Base-by-base conservation (phyloP, 176 grass and related monocot genomes). In the Lolium multiflorum region DNA sequence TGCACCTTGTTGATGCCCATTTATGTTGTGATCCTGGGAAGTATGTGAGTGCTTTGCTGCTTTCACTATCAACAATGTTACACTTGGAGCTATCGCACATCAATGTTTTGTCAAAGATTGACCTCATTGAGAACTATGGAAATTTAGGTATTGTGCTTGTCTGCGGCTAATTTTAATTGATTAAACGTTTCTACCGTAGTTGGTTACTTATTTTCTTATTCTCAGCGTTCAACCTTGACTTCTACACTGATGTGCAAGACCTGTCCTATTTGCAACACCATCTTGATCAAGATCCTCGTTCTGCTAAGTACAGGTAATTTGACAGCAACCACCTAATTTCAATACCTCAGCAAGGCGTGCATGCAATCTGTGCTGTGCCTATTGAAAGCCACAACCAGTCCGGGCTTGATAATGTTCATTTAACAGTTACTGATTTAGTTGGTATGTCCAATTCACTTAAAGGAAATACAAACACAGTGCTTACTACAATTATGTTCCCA, bases 11-110 rank as follows among this genome's bases (percentile, higher is more conserved):
- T 15, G 97, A 98, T 92, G 86, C 97, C 8, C 94, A 98, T 92
- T 88, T 98, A 57, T 98, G 94, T 82, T 96, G 92, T 88, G 97
- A 98, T 88, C 97, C 94, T 88, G 97, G 97, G 64, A 98, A 98
- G 81, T 98, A 98, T 92, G 89, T 98, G 17, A 96, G 93, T 87
- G 97, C 97, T 66, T 91, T 96, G 79, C 88, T 98, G 76, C 94
- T 96, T 73, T 94, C 93, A 21, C 88, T 98, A 62, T 94, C 96
- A 69, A 96, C 96, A 21, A 94, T 98, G 96, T 11, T 98, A 84
- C 93, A 98, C 83, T 81, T 98, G 49, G 93, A 95, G 78, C 81
- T 98, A 39, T 93, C 96, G 66, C 96, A 98, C 81, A 92, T 98
- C 71, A 95, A 95, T 82, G 96, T 98, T 55, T 78, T 98, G 55